Evolutionary conservation across 208 protist species (phyloP).

Genomic region (Trypanosomatidae sp.): DNA sequence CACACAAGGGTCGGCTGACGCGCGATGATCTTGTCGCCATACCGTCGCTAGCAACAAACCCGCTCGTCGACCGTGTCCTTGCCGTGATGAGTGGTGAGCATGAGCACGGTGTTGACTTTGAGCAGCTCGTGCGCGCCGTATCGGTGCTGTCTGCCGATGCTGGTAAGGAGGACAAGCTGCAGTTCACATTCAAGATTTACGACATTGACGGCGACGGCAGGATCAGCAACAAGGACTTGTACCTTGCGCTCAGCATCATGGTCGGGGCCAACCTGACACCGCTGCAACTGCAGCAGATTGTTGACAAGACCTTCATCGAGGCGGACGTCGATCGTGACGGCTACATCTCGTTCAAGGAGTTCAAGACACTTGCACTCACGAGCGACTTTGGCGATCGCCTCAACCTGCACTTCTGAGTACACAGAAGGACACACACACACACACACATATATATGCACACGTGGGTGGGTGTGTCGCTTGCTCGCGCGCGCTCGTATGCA

Average conservation of each 20-base stretch:
- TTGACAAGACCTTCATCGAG: constrained; percentile 93
- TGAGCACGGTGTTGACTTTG: constrained; percentile 70
- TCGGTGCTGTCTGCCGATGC: constrained; percentile 63
- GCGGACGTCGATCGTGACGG: constrained; percentile 84
- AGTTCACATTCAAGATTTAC: constrained; percentile 91
- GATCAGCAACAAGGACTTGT: constrained; percentile 90
- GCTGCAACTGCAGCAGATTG: constrained; percentile 91
- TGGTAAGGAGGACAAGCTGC: constrained; percentile 67
- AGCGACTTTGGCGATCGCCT: constrained; percentile 74
- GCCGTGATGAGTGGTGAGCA: constrained; percentile 67
- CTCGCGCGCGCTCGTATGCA: neutral
- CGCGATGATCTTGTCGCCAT: constrained; percentile 56
- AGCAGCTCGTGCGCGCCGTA: constrained; percentile 71
- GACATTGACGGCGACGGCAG: constrained; percentile 91
- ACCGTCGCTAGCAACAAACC: constrained; percentile 66
- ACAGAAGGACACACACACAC: neutral
- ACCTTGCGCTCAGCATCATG: constrained; percentile 89
- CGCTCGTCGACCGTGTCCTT: constrained; percentile 70
- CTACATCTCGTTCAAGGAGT: constrained; percentile 89
- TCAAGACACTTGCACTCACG: constrained; percentile 53
- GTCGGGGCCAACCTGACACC: constrained; percentile 84
- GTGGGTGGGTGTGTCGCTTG: neutral
- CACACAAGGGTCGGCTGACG: constrained; percentile 54
- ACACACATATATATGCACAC: neutral
- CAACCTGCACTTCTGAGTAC: constrained; percentile 62